Base-by-base conservation (phyloP, 257 asterid genomes). In the Solanum microdontum region DNA sequence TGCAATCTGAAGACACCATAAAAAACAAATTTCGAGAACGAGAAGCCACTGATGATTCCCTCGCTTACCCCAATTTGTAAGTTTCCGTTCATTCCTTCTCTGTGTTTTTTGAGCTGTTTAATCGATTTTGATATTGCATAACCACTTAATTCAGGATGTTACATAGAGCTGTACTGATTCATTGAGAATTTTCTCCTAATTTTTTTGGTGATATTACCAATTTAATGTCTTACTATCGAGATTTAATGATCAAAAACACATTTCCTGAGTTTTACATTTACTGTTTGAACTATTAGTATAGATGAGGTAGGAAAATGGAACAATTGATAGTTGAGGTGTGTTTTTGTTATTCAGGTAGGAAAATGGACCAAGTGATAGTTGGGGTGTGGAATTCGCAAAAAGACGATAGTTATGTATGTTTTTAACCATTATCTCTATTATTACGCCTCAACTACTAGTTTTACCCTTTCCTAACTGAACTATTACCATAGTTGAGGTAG, bases 1-100 rank as follows among this genome's bases (percentile, higher is more conserved):
- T 96, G 85, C 93, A 93, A 86, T 91, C 94, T 88, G 99, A 94
- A 91, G 95, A 95, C 88, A 85, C 89, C 37, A 89, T 88, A 85
- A 93, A 88, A 88, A 97, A 96, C 90, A 96, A 94, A 91, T 97
- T 97, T 90, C 96, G 98, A 30, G 95, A 95, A 89, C 99, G 99
- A 45, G 95, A 95, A 93, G 99, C 99, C 72, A 91, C 94, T 79
- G 99, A 97, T 91, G 99, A 97, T 86, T 91, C 98, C 88, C 92
- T 94, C 68, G 98, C 98, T 87, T 95, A 93, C 87, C 99, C 99
- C 88, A 93, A 94, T 93, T 90, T 95, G 99, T 97, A 91, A 87
- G 98, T 87, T 39, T 19, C 73, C 0, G 3, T 28, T 85, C 55
- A 7, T 21, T 39, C 70, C 72, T 0, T 58, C 84, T 74, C 8